Base-by-base conservation (phyloP, 2,329 filamentous ascomycete genomes). In the Xylariaceae sp. region DNA sequence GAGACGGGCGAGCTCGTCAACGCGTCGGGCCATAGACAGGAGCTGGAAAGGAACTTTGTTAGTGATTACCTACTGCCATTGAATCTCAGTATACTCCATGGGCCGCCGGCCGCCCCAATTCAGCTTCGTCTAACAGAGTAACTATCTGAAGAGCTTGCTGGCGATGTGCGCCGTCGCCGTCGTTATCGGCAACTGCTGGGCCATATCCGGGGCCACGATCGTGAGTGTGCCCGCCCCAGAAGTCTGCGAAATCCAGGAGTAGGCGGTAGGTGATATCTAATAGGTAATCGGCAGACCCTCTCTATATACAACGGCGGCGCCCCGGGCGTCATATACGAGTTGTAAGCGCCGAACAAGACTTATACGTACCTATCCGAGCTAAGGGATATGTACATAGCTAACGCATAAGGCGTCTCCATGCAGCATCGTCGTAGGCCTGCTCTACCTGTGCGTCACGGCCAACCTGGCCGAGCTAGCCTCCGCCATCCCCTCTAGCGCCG, bases 381-480 rank as follows among this genome's bases (percentile, higher is more conserved):
- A 26, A 9, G 23, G 4, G 23, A 26, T 26, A 4, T 4, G 23
- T 26, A n/a, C n/a, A n/a, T 26, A 26, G 4, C 23, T 26, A 26
- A 26, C 9, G 9, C 9, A 4, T 26, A 26, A 26, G 9, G n/a
- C n/a, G n/a, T n/a, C 23, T 26, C 23, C 9, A 4, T 26, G 4
- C 23, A 26, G 23, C 65, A 67, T 79, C 52, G 67, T 67, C 32
- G 75, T 77, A 0, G 76, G 75, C 3, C 55, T 75, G 47, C 85
- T 82, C 62, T 87, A 87, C 72, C 83, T 81, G 75, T 71, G 81
- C 48, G 77, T 87, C 20, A 82, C 81, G 0, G 81, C 82, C 3
- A 83, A 79, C 12, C 78, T 87, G 54, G 83, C 84, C 44, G 84
- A 87, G 69, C 73, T 87, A 23, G 81, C 83, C 12, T 84, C 81